Base-by-base conservation (phyloP, 345 rosid genomes). In the Microcos paniculata region DNA sequence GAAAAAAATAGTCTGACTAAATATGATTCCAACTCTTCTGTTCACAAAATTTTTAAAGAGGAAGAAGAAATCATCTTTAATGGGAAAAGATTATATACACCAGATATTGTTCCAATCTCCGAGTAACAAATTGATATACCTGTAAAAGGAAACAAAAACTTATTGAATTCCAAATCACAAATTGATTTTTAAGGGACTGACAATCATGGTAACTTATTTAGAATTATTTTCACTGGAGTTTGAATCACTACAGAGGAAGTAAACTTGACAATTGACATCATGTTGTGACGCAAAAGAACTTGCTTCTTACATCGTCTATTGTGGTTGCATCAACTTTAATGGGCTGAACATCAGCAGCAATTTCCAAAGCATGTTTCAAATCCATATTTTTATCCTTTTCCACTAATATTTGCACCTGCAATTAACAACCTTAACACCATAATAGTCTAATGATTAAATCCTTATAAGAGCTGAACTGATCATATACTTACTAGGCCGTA, bases 21-120 rank as follows among this genome's bases (percentile, higher is more conserved):
- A 42, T 31, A 31, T 48, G 13, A 53, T 38, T 33, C 62, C 45
- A 3, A 30, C 71, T 11, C 30, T 43, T 65, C 24, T 71, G 30
- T 68, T 40, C n/a, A 68, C 57, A 24, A 21, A 4, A 46, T 68
- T 9, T 28, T 67, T 15, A 66, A 67, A 46, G 9, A 48, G 26
- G 6, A 66, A 46, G 33, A 26, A 66, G 14, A 6, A 28, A 35
- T 53, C 57, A 26, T 26, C 23, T 26, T 38, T 26, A 74, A 65
- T 46, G 48, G 21, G 58, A 55, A 38, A 83, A 82, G 16, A 76
- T 73, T 10, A 33, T 73, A 78, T 86, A 4, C 81, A 95, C 99
- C 98, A 95, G 85, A 82, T 87, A 89, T 80, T 95, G 99, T 83
- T 95, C 98, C 75, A 93, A 80, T 88, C 99, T 90, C 80, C 99